These are phyloP conservation scores for Trichoderma hamatum DNA, from an alignment of 2,329 filamentous ascomycete species.

Conservation along the genomic window DNA sequence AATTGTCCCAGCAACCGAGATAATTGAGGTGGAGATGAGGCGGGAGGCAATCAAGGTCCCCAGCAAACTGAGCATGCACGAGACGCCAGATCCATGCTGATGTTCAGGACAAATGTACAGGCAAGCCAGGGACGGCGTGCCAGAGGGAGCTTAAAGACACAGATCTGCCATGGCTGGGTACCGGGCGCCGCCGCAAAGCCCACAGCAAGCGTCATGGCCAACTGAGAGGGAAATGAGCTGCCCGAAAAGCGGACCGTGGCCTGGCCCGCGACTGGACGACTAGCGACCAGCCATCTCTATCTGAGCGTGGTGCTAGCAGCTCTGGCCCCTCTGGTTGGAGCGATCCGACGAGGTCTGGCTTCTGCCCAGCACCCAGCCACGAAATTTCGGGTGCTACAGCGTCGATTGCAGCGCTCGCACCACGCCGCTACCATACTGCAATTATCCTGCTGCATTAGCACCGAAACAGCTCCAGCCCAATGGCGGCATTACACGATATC, in stretches of 20 bases:
- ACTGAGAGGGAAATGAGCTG: slow-evolving; percentile 22
- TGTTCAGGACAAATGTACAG: slow-evolving; percentile 4
- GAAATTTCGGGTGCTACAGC: slow-evolving; percentile 18
- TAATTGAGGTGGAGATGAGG: slow-evolving; percentile 16
- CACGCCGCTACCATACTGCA: slow-evolving; percentile 5
- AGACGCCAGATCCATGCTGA: slow-evolving; percentile 19
- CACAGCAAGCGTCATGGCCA: slow-evolving; percentile 12
- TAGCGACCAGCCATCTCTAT: slow-evolving; percentile 11
- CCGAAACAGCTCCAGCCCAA: slow-evolving; percentile 35
- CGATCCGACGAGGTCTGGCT: slow-evolving; percentile 16
- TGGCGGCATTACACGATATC: slow-evolving; percentile 40
- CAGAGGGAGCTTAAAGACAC: slow-evolving; percentile 17
- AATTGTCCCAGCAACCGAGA: slow-evolving; percentile 21
- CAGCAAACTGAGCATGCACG: slow-evolving; percentile 18
- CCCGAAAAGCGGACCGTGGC: slow-evolving; percentile 24
- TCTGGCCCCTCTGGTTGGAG: neutral
- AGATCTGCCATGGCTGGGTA: slow-evolving; percentile 21
- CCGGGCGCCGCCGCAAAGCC: slow-evolving; percentile 7
- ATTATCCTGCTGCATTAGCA: slow-evolving; percentile 30
- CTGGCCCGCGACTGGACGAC: slow-evolving; percentile 21
- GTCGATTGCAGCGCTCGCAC: neutral
- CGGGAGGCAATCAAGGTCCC: slow-evolving; percentile 14
- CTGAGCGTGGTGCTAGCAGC: slow-evolving; percentile 9
- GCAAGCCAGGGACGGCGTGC: slow-evolving; percentile 16
- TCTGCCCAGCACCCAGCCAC: slow-evolving; percentile 19